Base-by-base conservation (phyloP, 2,329 filamentous ascomycete species). In the Pezicula carpinea region DNA sequence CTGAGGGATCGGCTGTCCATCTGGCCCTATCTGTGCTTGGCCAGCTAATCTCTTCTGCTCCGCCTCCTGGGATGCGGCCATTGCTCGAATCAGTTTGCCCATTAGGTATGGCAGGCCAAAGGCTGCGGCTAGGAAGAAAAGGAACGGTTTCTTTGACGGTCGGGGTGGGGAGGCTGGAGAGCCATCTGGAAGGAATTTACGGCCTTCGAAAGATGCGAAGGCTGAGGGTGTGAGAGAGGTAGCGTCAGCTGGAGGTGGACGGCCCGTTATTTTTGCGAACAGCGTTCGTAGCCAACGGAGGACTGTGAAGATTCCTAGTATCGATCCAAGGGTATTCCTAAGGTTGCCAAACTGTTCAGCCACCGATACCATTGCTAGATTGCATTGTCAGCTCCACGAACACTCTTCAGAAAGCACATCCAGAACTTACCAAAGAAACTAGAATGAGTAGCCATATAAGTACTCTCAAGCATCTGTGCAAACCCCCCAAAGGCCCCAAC, bases 381-480 rank as follows among this genome's bases (percentile, higher is more conserved):
- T 39, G 21, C 32, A 44, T 21, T 43, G 49, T 64, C 47, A 64
- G 58, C 42, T 45, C 45, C 39, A 31, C 33, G 21, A 11, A 14
- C 5, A 41, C 36, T 36, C 61, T 8, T 46, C 17, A 29, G 18
- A 19, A 26, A 22, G 22, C 43, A 6, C 13, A 44, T 39, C 47
- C n/a, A 31, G 26, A 13, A 69, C 85, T 61, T 79, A 96, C 90
- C 91, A 62, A 97, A 99, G 69, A 99, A 99, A 45, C 89, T 96
- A 5, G 91, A 96, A 69, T 99, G 93, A 0, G 93, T 99, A 23
- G 95, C 93, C 95, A 99, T 99, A 62, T 96, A 99, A 10, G 93
- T 97, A 73, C 93, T 97, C 71, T 99, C 93, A 22, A 99, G 77
- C 93, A 99, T 99, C 73, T 99, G 93, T 11, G 95, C 89, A 64